Evolutionary conservation across 805 yeast species (phyloP), one percentile per base, ranked within the genome.

Genomic region (Novakomyces olei): DNA sequence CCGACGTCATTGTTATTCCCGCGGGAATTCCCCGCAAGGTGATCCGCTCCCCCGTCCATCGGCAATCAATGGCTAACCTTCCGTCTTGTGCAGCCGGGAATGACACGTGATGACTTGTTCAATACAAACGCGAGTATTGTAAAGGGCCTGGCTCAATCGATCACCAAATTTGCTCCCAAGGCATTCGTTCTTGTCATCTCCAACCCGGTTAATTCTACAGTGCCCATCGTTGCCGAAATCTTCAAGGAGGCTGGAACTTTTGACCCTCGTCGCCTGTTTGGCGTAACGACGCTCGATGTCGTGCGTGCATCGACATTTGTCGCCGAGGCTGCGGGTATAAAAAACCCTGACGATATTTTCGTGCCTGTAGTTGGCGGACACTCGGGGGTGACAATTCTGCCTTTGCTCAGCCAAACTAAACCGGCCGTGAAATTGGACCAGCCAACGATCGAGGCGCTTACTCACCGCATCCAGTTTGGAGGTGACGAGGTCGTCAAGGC

Each of bases 1-100:
- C 80, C 37, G 73, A 68, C 40, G 75, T 83, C 39, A 76, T 83
- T 42, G 69, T 83, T 43, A 78, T 83, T 57, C 94, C 95, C 52
- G 95, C 95, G 36, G 95, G 95, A 65, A 91, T 83, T 37, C 48
- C 95, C 92, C 64, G 78, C 91, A 70, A 83, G 81, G n/a, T n/a
- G n/a, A n/a, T n/a, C n/a, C n/a, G n/a, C n/a, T n/a, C n/a, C n/a
- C n/a, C n/a, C n/a, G n/a, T n/a, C n/a, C n/a, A n/a, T n/a, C n/a
- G n/a, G n/a, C n/a, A n/a, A n/a, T n/a, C n/a, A n/a, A n/a, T n/a
- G n/a, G n/a, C n/a, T n/a, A n/a, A n/a, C n/a, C n/a, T n/a, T n/a
- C n/a, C n/a, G n/a, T n/a, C n/a, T n/a, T n/a, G n/a, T n/a, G n/a
- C n/a, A n/a, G 65, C 95, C 95, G 45, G 95, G 95, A 57, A 83